phyloP scores from a whole-genome alignment of 2,329 filamentous ascomycete species.

The Ophiostoma piceae region DNA sequence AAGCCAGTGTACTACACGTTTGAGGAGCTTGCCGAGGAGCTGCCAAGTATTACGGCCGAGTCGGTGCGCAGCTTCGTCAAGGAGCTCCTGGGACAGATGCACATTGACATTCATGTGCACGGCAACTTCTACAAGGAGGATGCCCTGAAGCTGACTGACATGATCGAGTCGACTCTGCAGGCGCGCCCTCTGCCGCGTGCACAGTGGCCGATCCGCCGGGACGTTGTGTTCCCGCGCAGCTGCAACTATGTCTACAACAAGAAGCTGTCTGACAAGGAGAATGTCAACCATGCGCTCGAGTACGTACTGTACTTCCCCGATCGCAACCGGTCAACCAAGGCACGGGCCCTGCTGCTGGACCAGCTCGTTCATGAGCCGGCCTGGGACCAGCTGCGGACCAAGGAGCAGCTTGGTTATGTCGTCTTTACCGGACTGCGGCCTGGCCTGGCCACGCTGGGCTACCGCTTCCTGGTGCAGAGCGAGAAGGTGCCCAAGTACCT shows the following conservation, averaged over 20 bases:
- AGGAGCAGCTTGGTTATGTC: conserved; percentile 95
- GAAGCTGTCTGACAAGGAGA: conserved; percentile 75
- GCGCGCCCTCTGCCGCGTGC: conserved; percentile 66
- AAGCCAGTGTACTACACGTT: conserved; percentile 72
- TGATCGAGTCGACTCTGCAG: conserved; percentile 72
- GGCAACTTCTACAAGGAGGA: conserved; percentile 95
- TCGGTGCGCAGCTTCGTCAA: conserved; percentile 73
- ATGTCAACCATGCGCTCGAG: conserved; percentile 83
- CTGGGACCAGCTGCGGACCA: conserved; percentile 91
- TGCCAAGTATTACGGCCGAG: conserved; percentile 67
- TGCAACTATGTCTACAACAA: conserved; percentile 81
- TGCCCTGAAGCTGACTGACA: conserved; percentile 74
- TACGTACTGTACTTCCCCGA: conserved; percentile 68
- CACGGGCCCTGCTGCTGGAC: conserved; percentile 73
- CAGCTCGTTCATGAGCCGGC: conserved; percentile 91
- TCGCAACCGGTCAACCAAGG: conserved; percentile 63
- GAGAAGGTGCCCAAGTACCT: conserved; percentile 80
- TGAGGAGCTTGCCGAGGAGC: conserved; percentile 71
- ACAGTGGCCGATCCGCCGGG: conserved; percentile 75
- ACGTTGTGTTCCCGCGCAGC: conserved; percentile 70
- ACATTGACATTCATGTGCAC: conserved; percentile 82
- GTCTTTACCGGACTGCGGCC: conserved; percentile 76
- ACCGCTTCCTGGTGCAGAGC: conserved; percentile 88
- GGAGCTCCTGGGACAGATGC: conserved; percentile 73
- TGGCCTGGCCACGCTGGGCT: conserved; percentile 73